Conservation (phyloP, 2,329 filamentous ascomycete species). For the Cryphonectria carpinicola region DNA sequence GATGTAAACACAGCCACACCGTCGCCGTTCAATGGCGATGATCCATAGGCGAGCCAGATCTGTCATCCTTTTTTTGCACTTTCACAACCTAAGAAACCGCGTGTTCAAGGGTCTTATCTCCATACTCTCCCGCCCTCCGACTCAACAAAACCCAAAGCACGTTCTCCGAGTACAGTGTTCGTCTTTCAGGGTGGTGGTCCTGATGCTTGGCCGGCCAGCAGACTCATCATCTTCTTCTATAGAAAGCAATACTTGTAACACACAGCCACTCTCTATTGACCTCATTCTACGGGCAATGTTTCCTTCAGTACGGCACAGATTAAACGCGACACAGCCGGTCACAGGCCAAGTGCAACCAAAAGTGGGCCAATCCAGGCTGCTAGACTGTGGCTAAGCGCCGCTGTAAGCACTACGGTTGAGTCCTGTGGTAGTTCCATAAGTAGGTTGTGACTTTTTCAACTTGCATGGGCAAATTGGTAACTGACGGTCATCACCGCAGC, state of each 20-base stretch:
- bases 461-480: not conserved
- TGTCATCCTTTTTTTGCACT: not conserved
- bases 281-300: not conserved
- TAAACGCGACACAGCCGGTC: slow-evolving; percentile 5
- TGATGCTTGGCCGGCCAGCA: not conserved
- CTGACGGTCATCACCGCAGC: slow-evolving; percentile 2
- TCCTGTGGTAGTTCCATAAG: not conserved
- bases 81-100: not conserved
- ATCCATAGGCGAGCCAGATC: not conserved
- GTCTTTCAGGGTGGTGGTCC: not conserved
- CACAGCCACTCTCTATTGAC: not conserved
- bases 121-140: not conserved
- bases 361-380: slow-evolving; percentile 1
- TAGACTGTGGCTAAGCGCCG: slow-evolving; percentile 9
- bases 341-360: not conserved
- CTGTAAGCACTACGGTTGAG: slow-evolving; percentile 4
- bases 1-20: not conserved
- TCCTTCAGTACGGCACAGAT: not conserved
- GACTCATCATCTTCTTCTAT: not conserved
- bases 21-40: not conserved
- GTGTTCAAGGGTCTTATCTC: not conserved
- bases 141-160: not conserved
- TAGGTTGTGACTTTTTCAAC: slow-evolving; percentile 7
- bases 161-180: not conserved
- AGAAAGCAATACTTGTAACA: not conserved